Evolutionary conservation across 2,329 filamentous ascomycete species (phyloP).

Genomic region (Pezicula radicicola): DNA sequence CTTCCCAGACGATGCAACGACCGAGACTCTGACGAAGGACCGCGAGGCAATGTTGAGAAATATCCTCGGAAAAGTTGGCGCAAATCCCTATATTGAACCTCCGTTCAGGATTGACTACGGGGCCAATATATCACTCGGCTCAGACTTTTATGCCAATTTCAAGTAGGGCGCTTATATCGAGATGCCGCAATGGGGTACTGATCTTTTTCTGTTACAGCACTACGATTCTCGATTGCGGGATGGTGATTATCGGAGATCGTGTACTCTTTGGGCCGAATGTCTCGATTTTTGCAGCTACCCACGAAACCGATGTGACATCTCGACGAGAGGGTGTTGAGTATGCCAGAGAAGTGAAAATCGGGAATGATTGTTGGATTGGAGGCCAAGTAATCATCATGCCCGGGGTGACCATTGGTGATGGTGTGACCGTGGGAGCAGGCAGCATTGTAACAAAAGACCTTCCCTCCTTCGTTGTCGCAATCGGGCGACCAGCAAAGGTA

Average conservation of each 20-base stretch:
- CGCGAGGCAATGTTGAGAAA: constrained; percentile 43
- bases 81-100: constrained; percentile 55
- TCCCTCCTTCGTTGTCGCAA: constrained; percentile 43
- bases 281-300: constrained; percentile 65
- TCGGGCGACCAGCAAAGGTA: constrained; percentile 45
- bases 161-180: constrained; percentile 28
- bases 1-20: constrained; percentile 34
- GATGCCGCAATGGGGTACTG: constrained; percentile 11
- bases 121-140: constrained; percentile 58
- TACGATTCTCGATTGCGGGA: constrained; percentile 64
- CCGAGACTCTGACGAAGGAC: constrained; percentile 33
- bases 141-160: constrained; percentile 61
- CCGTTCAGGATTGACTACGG: constrained; percentile 63
- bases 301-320: constrained; percentile 60
- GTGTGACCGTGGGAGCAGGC: constrained; percentile 46
- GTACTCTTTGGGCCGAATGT: constrained; percentile 64
- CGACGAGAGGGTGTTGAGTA: constrained; percentile 45
- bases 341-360: constrained; percentile 41
- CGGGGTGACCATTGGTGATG: constrained; percentile 47
- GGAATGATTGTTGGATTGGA: constrained; percentile 52
- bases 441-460: constrained; percentile 47
- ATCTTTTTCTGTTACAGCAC: background rate
- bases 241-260: constrained; percentile 40
- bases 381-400: constrained; percentile 46
- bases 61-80: constrained; percentile 47